Conservation (phyloP, 495 filamentous ascomycete genomes). For the Xylaria longipes region DNA sequence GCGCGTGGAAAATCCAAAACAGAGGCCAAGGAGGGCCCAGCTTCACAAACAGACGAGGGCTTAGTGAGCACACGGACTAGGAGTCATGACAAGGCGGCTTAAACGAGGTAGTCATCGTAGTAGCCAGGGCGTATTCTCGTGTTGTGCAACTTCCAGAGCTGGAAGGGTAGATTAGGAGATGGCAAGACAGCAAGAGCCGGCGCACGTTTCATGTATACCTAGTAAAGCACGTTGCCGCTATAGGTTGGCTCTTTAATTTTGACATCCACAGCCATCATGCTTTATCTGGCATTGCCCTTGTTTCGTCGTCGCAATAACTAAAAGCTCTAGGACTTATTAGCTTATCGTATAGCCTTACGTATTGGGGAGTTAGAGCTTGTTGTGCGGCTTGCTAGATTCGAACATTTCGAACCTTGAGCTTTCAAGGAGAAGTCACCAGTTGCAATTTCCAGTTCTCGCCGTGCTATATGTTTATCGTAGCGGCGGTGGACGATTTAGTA, state of each 20-base stretch:
- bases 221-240: neutral
- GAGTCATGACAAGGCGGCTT: slow-evolving; percentile 13
- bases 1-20: neutral
- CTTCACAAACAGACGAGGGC: slow-evolving; percentile 28
- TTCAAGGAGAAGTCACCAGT: neutral
- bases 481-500: neutral
- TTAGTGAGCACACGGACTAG: slow-evolving; percentile 23
- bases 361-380: neutral
- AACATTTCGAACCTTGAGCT: neutral
- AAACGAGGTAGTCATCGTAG: neutral
- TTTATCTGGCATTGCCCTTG: too few relatives aligned
- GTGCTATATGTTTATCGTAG: neutral
- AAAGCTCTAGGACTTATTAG: neutral
- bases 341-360: too few relatives aligned
- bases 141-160: neutral
- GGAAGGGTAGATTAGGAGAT: neutral
- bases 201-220: neutral
- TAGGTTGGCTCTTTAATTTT: neutral
- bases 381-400: too few relatives aligned
- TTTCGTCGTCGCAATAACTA: neutral
- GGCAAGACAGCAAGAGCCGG: neutral
- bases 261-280: neutral
- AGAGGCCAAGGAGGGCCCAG: slow-evolving; percentile 24
- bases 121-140: neutral
- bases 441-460: neutral